These are phyloP conservation scores for Santalum album DNA, from an alignment of 164 flowering plant genomes.

Conservation along the genomic window DNA sequence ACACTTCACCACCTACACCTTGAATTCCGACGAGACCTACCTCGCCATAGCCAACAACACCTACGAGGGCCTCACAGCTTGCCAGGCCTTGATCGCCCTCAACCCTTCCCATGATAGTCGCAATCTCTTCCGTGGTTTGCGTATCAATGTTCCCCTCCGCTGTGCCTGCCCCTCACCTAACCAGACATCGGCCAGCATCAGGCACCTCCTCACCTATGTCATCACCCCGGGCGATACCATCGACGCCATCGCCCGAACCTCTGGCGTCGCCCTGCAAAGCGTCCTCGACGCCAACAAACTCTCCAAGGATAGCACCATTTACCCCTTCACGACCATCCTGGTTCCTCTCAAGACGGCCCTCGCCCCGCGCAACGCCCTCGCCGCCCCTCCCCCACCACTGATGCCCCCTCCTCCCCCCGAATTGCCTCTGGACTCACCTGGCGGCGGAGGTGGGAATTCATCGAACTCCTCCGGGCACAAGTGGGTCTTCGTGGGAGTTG, in stretches of 20 bases:
- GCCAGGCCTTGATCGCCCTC: slow-evolving; percentile 44
- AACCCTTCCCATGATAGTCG: slow-evolving; percentile 10
- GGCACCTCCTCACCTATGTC: slow-evolving; percentile 44
- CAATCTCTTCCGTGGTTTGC: slow-evolving; percentile 21
- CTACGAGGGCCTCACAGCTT: slow-evolving; percentile 63
- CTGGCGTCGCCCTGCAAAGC: slow-evolving; percentile 27
- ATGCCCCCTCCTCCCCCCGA: slow-evolving; percentile 14
- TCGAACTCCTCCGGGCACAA: slow-evolving; percentile 19
- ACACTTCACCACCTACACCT: slow-evolving; percentile 34
- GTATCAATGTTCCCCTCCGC: slow-evolving; percentile 52
- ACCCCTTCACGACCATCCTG: slow-evolving; percentile 57
- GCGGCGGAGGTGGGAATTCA: not conserved
- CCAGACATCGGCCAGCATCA: slow-evolving; percentile 44
- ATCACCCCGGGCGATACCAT: slow-evolving; percentile 31
- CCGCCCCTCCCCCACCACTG: slow-evolving; percentile 13
- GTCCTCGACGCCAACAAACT: slow-evolving; percentile 50
- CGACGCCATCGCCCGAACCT: slow-evolving; percentile 24
- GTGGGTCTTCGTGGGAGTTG: slow-evolving; percentile 51
- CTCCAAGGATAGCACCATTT: slow-evolving; percentile 19
- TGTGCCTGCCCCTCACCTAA: slow-evolving; percentile 78
- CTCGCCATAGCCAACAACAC: slow-evolving; percentile 43
- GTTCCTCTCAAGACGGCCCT: slow-evolving; percentile 59
- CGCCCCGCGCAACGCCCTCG: slow-evolving; percentile 6
- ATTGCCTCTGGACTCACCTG: slow-evolving; percentile 5
- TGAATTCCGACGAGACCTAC: slow-evolving; percentile 17